A percentile compares a stretch with the other conserved stretches of the same genome.
These are phyloP conservation scores for Datisca glomerata DNA, from an alignment of 306 rosid species.

Conservation along the genomic window DNA sequence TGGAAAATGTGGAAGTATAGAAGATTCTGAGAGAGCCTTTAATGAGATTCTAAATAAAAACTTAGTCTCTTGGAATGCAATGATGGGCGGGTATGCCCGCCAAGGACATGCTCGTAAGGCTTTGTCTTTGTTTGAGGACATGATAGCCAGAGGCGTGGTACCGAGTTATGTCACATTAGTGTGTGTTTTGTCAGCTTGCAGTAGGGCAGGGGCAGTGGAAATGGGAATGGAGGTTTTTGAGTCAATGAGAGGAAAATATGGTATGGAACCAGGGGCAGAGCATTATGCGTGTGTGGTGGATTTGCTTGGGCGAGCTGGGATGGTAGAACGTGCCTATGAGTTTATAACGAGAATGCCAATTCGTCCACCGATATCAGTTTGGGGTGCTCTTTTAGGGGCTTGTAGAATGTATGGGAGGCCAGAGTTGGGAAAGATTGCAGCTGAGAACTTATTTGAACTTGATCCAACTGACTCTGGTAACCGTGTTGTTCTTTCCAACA, in stretches of 20 bases:
- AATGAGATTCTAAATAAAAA: constrained; percentile 48
- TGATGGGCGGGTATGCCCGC: constrained; percentile 66
- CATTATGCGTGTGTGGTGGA: constrained; percentile 81
- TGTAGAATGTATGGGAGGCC: constrained; percentile 65
- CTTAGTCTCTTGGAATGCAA: constrained; percentile 59
- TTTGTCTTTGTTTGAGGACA: constrained; percentile 45
- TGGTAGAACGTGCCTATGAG: constrained; percentile 73
- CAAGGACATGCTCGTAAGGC: constrained; percentile 65
- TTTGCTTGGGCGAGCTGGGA: constrained; percentile 69
- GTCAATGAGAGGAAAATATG: constrained; percentile 45
- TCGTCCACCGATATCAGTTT: constrained; percentile 55
- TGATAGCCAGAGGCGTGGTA: constrained; percentile 18
- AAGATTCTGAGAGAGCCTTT: constrained; percentile 47
- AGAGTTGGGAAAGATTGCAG: constrained; percentile 62
- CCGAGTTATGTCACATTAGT: constrained; percentile 69
- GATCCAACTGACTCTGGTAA: constrained; percentile 89
- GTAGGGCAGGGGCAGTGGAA: constrained; percentile 66
- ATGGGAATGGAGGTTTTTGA: constrained; percentile 56
- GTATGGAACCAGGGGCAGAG: constrained; percentile 62
- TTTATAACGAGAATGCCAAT: constrained; percentile 59
- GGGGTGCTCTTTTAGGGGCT: constrained; percentile 86
- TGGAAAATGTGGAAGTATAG: constrained; percentile 76
- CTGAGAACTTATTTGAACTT: constrained; percentile 63
- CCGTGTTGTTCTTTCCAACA: constrained; percentile 72
- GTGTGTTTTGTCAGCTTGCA: constrained; percentile 63